Conservation (phyloP, 768 basidiomycete genomes). For the Boletus rufocinnamomeus region DNA sequence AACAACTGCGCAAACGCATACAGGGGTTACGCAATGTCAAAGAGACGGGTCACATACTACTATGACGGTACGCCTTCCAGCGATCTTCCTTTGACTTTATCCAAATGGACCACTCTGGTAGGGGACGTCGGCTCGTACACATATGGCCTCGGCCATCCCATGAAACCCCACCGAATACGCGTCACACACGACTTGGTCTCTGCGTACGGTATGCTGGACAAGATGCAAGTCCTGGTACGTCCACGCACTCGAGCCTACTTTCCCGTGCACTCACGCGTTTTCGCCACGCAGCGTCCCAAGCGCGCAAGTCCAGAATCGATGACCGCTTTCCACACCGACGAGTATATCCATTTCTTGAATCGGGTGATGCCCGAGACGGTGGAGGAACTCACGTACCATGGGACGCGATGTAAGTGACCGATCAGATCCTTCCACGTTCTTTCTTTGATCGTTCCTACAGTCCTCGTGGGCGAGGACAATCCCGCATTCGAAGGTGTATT, state of each 20-base stretch:
- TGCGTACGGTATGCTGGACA: constrained; percentile 90
- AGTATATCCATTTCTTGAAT: constrained; percentile 91
- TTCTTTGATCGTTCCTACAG: constrained; percentile 28
- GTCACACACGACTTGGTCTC: constrained; percentile 91
- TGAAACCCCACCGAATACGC: constrained; percentile 95
- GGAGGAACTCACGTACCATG: constrained; percentile 81
- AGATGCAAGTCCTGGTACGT: constrained; percentile 87
- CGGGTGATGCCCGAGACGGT: constrained; percentile 90
- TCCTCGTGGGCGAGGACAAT: constrained; percentile 86
- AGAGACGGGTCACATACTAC: constrained; percentile 76
- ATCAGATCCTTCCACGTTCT: not conserved
- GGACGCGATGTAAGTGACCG: constrained; percentile 70
- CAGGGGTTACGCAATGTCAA: constrained; percentile 52
- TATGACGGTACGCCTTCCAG: constrained; percentile 60
- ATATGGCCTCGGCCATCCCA: constrained; percentile 87
- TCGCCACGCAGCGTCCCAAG: constrained; percentile 57
- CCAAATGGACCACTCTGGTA: constrained; percentile 30
- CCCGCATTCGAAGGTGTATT: constrained; percentile 96
- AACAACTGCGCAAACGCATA: not conserved
- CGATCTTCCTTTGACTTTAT: not conserved
- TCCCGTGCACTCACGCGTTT: not conserved
- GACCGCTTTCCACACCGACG: constrained; percentile 97
- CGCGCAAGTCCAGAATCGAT: constrained; percentile 74
- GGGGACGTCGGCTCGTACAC: constrained; percentile 76
- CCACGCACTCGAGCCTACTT: not conserved